A percentile compares a stretch with the other conserved stretches of the same genome.
These are phyloP conservation scores for Schizopora paradoxa DNA, from an alignment of 1,284 basidiomycete genomes.

Conservation along the genomic window DNA sequence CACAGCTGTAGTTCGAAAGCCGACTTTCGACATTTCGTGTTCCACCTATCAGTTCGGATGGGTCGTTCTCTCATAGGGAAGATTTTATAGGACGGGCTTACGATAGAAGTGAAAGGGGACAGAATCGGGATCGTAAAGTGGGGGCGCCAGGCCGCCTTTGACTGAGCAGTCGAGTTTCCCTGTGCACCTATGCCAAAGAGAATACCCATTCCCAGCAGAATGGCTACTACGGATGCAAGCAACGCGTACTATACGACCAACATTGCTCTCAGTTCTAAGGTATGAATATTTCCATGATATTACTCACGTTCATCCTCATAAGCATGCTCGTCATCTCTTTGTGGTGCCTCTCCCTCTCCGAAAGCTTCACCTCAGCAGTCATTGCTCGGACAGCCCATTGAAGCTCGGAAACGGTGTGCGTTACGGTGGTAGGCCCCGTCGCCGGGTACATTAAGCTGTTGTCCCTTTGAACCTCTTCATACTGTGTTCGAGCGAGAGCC, in stretches of 20 bases:
- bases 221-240: conserved; percentile 4
- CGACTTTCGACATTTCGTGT: conserved; percentile 9
- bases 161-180: conserved; percentile 2
- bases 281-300: not conserved
- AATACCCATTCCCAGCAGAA: too few relatives aligned
- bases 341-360: conserved; percentile 5
- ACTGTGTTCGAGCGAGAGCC: conserved; percentile 2
- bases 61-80: not conserved
- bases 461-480: not conserved
- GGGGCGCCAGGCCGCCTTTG: conserved; percentile 11
- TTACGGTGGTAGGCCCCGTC: not conserved
- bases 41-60: conserved; percentile 8
- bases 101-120: conserved; percentile 17
- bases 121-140: conserved; percentile 15
- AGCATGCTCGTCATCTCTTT: not conserved
- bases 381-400: conserved; percentile 16
- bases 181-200: too few relatives aligned
- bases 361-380: conserved; percentile 9
- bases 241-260: conserved; percentile 7
- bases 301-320: conserved; percentile 2
- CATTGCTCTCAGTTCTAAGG: conserved; percentile 7
- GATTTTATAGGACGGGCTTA: not conserved
- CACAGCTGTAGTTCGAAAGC: conserved; percentile 14
- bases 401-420: conserved; percentile 5
- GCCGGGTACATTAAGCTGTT: not conserved